Base-by-base conservation (phyloP, 306 rosid species). In the Datisca glomerata region DNA sequence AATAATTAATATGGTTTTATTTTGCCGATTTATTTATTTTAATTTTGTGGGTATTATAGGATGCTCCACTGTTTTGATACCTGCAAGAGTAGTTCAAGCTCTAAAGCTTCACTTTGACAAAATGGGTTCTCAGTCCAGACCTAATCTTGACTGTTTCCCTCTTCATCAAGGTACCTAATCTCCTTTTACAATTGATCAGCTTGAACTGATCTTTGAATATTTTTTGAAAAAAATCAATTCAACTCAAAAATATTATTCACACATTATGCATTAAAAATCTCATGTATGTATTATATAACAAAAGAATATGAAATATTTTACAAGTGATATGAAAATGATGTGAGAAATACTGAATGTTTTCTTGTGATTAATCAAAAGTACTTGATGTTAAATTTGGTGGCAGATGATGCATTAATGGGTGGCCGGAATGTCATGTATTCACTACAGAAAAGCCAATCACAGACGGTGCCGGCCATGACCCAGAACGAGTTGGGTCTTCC, bases 21-120 rank as follows among this genome's bases (percentile, higher is more conserved):
- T n/a, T n/a, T n/a, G n/a, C n/a, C n/a, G n/a, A n/a, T n/a, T n/a
- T n/a, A n/a, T n/a, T n/a, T n/a, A n/a, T 40, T 25, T 29, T 18
- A 12, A 23, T 15, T 17, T 8, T 23, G 8, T 44, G 23, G 24
- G 41, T 36, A 58, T 14, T 40, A 19, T 60, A 59, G 75, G 68
- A 44, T 55, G 53, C 53, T 65, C 95, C 12, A 70, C 84, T 1
- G 98, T 84, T 60, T 74, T 80, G 19, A 80, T 89, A 51, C 95
- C 98, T 7, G 93, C 89, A 0, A 83, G 85, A 63, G 98, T 89
- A 5, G 64, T 84, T n/a, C 93, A 80, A 53, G 95, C 98, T 24
- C 64, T 89, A 57, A 79, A 76, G 43, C 78, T 40, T 19, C 98
- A 84, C 63, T 84, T 80, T 55, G 81, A 80, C 65, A 70, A 79